Evolutionary conservation across 1,284 basidiomycete genomes (phyloP), one percentile per base, ranked within the genome.

Genomic region (Irpex rosettiformis): DNA sequence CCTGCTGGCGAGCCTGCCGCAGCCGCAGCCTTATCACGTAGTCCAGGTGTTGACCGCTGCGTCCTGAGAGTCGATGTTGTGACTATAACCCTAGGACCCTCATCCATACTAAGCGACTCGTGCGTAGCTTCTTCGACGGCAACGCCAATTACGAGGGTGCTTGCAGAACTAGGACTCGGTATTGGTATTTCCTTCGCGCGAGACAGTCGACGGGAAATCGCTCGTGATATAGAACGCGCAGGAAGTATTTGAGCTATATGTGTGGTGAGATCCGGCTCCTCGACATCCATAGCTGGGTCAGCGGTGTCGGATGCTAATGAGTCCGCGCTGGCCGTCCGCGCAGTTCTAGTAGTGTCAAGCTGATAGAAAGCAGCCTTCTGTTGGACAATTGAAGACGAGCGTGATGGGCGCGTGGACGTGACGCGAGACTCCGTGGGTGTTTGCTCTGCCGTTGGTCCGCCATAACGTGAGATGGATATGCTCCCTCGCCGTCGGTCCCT

Each of bases 81-180:
- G 28, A 25, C 54, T 28, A 66, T 71, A 57, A 51, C 65, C 29
- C 59, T 65, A 56, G 66, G 66, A 5, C 64, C 66, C 7, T 64
- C 67, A 24, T 72, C 66, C 52, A 70, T 71, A 45, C 70, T 71
- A 30, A 52, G 52, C 47, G 57, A 57, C 62, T 73, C 80, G 4
- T 78, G 76, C 4, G 78, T 84, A 1, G 81, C 80, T 61, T 83
- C 79, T 63, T 84, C 77, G 48, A 88, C 79, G 40, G 79, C 82
- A n/a, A 86, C 78, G 29, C 77, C 83, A 55, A 87, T 79, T 45
- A 83, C 72, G 63, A 82, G 65, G 27, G 59, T 70, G 51, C 62
- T 64, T 25, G 63, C 62, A 27, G 72, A 61, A 5, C 75, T 66
- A 30, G 56, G 52, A 48, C 52, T 54, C 8, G 59, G 56, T 21